Evolutionary conservation across 257 asterid genomes (phyloP).

Genomic region (Lycium ferocissimum): DNA sequence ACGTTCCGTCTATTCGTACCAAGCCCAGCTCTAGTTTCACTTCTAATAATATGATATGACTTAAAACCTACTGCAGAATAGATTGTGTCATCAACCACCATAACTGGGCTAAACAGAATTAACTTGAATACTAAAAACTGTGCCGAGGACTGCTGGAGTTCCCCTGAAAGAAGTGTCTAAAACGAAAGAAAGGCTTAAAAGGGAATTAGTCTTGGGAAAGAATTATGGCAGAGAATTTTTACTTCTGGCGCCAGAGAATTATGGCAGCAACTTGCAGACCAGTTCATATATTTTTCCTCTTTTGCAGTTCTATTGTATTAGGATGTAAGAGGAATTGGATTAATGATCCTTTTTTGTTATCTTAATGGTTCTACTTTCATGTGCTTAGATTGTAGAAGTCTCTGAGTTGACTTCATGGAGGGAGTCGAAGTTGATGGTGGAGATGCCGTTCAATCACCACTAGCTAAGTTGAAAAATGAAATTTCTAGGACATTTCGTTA

Average conservation of each 20-base stretch:
- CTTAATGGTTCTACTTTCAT: slow-evolving; percentile 17
- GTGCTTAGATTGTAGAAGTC: neutral
- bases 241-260: neutral
- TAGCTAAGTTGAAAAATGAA: slow-evolving; percentile 60
- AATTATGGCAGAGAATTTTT: neutral
- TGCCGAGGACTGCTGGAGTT: no score
- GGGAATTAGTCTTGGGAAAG: no score
- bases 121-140: no score
- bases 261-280: neutral
- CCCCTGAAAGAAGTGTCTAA: no score
- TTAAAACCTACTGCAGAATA: no score
- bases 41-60: no score
- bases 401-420: slow-evolving; percentile 44
- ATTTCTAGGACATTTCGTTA: slow-evolving; percentile 52
- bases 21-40: no score
- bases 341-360: neutral
- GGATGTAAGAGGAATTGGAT: neutral
- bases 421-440: slow-evolving; percentile 42
- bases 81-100: no score
- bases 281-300: neutral
- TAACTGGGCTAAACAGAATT: no score
- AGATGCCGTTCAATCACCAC: slow-evolving; percentile 42
- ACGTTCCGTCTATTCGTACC: no score
- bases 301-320: neutral
- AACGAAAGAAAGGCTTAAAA: no score